A percentile compares a stretch with the other conserved stretches of the same genome.
phyloP scores from a whole-genome alignment of 805 yeast species.

The Myxozyma mucilagina region DNA sequence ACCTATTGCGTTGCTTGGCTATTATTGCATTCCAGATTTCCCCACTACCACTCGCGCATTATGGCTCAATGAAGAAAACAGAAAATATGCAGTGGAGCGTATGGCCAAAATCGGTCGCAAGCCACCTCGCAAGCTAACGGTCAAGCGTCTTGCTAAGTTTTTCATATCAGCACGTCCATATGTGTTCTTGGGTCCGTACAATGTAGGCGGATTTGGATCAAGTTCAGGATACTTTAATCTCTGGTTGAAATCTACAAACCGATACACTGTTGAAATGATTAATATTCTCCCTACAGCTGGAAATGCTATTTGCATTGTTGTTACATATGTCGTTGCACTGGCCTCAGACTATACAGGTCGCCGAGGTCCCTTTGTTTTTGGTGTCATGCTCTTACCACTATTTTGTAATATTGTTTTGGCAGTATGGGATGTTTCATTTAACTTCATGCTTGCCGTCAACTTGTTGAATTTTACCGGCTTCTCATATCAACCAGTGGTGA shows the following conservation, averaged over 20 bases:
- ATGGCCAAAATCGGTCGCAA: constrained; percentile 27
- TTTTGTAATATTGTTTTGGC: constrained; percentile 55
- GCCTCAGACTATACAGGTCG: constrained; percentile 45
- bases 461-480: not conserved
- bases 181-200: constrained; percentile 16
- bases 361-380: constrained; percentile 38
- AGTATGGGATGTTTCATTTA: constrained; percentile 49
- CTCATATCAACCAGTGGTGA: not conserved
- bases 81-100: constrained; percentile 17
- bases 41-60: constrained; percentile 22
- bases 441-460: not conserved
- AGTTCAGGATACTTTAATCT: constrained; percentile 42
- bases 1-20: constrained; percentile 44
- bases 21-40: constrained; percentile 23
- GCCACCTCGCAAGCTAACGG: constrained; percentile 16
- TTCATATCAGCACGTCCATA: constrained; percentile 17
- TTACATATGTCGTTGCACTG: constrained; percentile 38
- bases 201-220: constrained; percentile 15
- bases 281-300: constrained; percentile 54
- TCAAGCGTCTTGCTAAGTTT: constrained; percentile 1
- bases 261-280: constrained; percentile 47
- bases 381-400: constrained; percentile 56
- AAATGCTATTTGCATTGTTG: constrained; percentile 46
- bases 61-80: constrained; percentile 14
- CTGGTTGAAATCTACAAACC: constrained; percentile 57